A percentile compares a stretch with the other conserved stretches of the same genome.
These are phyloP conservation scores for Fusarium metavorans DNA, from an alignment of 2,329 filamentous ascomycete genomes.

Conservation along the genomic window DNA sequence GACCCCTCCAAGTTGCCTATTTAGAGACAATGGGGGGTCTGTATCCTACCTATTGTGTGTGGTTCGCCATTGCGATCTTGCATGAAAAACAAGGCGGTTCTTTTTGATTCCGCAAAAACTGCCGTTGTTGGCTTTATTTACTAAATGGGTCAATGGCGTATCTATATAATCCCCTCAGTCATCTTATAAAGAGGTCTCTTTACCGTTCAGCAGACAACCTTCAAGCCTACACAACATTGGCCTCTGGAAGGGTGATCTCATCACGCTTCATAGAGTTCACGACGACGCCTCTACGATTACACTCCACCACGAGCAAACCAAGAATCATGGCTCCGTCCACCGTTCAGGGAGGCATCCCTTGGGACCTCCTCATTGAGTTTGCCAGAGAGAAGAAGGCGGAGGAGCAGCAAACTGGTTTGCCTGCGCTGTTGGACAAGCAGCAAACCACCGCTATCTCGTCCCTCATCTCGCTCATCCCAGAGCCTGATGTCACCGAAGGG, in stretches of 20 bases:
- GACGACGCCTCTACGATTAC: not conserved
- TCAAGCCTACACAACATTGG: not conserved
- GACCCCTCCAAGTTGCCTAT: not conserved
- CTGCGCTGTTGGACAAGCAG: conserved; percentile 52
- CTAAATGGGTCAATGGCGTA: not conserved
- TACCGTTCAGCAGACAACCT: not conserved
- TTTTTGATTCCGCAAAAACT: not conserved
- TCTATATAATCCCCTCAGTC: not conserved
- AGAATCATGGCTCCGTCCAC: conserved; percentile 4
- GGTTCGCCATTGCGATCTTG: conserved; percentile 23
- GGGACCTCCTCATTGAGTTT: conserved; percentile 35
- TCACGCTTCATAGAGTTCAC: not conserved
- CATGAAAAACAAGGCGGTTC: not conserved
- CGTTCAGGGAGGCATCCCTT: conserved; percentile 16
- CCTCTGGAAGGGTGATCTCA: not conserved
- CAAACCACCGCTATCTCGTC: conserved; percentile 56
- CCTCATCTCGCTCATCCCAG: conserved; percentile 49
- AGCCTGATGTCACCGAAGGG: conserved; percentile 43
- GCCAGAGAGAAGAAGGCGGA: conserved; percentile 31
- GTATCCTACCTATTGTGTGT: not conserved
- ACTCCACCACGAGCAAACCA: not conserved
- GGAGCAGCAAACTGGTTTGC: conserved; percentile 31
- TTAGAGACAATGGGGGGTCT: not conserved
- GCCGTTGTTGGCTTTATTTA: not conserved
- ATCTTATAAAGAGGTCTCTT: not conserved